phyloP scores from a whole-genome alignment of 2,329 filamentous ascomycete genomes.

The Fusarium sp. region DNA sequence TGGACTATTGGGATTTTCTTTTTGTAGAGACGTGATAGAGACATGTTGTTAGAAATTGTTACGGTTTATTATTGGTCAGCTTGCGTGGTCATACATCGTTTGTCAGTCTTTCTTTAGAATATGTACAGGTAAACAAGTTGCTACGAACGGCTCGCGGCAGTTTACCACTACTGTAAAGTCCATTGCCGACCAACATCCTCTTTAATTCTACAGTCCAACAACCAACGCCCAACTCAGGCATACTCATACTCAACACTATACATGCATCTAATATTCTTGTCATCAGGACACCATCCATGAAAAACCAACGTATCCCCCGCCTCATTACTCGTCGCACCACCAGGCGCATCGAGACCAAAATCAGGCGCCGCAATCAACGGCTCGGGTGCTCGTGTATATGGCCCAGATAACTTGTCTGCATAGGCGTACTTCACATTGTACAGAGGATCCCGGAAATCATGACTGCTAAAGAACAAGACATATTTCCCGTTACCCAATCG shows the following conservation, averaged over 20 bases:
- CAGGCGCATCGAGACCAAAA: conserved; percentile 21
- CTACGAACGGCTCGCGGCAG: no score
- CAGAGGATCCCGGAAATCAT: conserved; percentile 9
- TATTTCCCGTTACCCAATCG: conserved; percentile 11
- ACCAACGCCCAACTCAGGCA: not conserved
- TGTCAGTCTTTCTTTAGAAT: no score
- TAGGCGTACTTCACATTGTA: conserved; percentile 28
- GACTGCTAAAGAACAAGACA: conserved; percentile 21
- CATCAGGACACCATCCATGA: conserved; percentile 21
- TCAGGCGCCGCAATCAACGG: conserved; percentile 12
- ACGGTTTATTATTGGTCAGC: no score
- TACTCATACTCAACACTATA: conserved; percentile 12
- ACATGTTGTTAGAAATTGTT: no score
- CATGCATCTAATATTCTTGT: conserved; percentile 6
- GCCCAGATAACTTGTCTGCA: conserved; percentile 4
- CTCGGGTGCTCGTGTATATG: conserved; percentile 14
- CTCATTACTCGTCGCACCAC: conserved; percentile 23
- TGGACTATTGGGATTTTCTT: no score
- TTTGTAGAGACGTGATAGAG: no score
- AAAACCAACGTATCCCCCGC: conserved; percentile 16
- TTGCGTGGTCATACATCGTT: no score
- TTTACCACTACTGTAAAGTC: no score
- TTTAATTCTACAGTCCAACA: no score
- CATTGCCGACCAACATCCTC: no score
- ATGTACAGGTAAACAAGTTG: no score